A percentile compares a stretch with the other conserved stretches of the same genome.
These are phyloP conservation scores for Thraustotheca clavata DNA, from an alignment of 352 stramenopile genomes.

Conservation along the genomic window DNA sequence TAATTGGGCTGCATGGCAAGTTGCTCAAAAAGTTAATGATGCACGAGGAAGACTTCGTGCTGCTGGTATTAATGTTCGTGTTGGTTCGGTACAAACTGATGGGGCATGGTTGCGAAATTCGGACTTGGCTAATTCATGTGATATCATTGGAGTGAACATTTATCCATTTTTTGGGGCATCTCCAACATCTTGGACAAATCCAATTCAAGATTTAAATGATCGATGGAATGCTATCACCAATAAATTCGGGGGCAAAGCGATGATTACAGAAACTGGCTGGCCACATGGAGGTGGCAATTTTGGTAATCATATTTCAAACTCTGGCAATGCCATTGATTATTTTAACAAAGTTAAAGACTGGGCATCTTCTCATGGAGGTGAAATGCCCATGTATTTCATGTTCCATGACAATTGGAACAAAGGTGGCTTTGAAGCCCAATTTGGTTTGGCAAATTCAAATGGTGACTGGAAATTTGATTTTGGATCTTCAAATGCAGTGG, in stretches of 20 bases:
- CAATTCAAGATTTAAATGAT: neutral
- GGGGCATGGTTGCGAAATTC: conserved; percentile 5
- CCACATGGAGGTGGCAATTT: conserved; percentile 45
- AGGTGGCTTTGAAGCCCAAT: neutral
- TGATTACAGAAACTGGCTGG: conserved; percentile 50
- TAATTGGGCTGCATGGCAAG: neutral
- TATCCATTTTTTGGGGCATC: conserved; percentile 43
- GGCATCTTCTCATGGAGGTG: neutral
- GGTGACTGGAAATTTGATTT: conserved; percentile 16
- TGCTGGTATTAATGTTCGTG: neutral
- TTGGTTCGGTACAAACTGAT: conserved; percentile 11
- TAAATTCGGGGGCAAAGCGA: neutral
- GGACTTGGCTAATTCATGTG: conserved; percentile 40
- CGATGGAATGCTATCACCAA: conserved; percentile 35
- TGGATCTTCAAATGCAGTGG: neutral
- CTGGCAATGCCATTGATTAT: neutral
- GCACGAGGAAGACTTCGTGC: neutral
- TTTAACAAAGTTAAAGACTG: conserved; percentile 2
- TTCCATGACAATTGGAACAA: conserved; percentile 17
- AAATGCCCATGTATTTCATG: conserved; percentile 14
- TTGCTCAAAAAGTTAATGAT: neutral
- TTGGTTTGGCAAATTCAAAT: conserved; percentile 6
- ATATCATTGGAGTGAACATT: conserved; percentile 65
- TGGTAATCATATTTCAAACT: conserved; percentile 14
- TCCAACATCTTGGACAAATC: neutral